A percentile compares a stretch with the other conserved stretches of the same genome.
These are phyloP conservation scores for Sclerotiophoma versabilis DNA, from an alignment of 2,329 filamentous ascomycete genomes.

Conservation along the genomic window DNA sequence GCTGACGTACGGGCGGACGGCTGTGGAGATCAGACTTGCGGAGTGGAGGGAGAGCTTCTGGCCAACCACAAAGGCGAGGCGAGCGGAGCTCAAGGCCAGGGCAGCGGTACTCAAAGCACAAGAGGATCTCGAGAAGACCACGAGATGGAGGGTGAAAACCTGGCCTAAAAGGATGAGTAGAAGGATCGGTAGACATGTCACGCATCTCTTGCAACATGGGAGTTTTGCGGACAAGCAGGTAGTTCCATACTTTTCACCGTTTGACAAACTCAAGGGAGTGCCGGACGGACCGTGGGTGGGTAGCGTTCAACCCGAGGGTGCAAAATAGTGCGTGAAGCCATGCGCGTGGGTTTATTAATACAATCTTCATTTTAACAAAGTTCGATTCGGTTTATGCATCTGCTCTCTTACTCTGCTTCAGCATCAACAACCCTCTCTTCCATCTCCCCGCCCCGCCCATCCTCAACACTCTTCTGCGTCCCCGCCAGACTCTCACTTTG, in stretches of 20 bases:
- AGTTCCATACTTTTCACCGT: not conserved
- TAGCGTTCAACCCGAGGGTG: too few species aligned
- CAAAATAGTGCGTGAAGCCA: too few species aligned
- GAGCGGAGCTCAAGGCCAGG: not conserved
- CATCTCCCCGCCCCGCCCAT: not conserved
- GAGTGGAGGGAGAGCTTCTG: not conserved
- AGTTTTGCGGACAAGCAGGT: not conserved
- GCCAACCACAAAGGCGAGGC: not conserved
- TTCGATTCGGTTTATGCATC: too few species aligned
- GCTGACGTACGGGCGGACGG: not conserved
- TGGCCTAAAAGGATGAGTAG: not conserved
- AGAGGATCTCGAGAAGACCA: not conserved
- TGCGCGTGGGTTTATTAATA: too few species aligned
- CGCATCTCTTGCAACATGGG: not conserved
- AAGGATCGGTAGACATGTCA: not conserved
- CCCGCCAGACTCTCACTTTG: conserved; percentile 5
- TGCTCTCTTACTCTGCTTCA: not conserved
- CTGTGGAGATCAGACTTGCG: not conserved
- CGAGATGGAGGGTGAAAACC: not conserved
- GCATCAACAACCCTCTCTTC: not conserved
- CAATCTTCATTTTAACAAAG: not conserved
- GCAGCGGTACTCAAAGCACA: too few species aligned
- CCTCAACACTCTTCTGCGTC: not conserved
- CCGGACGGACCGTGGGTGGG: not conserved
- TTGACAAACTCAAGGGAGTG: not conserved